Base-by-base conservation (phyloP, 768 basidiomycete species). In the Jaapia argillacea region DNA sequence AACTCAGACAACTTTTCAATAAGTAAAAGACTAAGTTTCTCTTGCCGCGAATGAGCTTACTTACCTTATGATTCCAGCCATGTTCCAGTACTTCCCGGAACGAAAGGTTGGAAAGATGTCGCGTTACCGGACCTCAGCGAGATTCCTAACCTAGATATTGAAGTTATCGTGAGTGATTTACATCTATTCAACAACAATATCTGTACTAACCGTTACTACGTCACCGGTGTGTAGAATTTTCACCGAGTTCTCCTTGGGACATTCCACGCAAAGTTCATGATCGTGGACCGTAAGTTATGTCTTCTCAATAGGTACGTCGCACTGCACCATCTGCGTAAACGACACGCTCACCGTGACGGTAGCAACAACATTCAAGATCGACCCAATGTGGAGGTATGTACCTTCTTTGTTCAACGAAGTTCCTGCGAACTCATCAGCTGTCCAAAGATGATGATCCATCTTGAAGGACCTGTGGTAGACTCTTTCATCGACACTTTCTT, bases 401-500 rank as follows among this genome's bases (percentile, higher is more conserved):
- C 28, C 10, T 33, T 10, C 10, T 16, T 10, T 33, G 10, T 33
- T 16, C 28, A 10, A 16, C 28, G 10, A 33, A 10, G 28, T 16
- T 16, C 28, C 28, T 33, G 16, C 28, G 28, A 10, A 33, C 28
- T 10, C 28, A 33, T 33, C 28, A 33, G 10, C 28, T 16, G 10
- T 16, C 10, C 22, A 12, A 70, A 76, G 58, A 74, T 82, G 71
- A 81, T 81, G 79, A 58, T 72, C 5, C 80, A 82, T 49, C 66
- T 83, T 35, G 82, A 85, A 53, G 82, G 82, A 0, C 75, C 77
- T 0, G 70, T 85, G 42, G 82, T 85, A 45, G 71, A 84, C 44
- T 66, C 75, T 4, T 66, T 85, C 49, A 83, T 82, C 59, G 83
- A 85, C 58, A 74, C 73, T 59, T 75, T 77, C 12, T 69, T 85